Base-by-base conservation (phyloP, 306 rosid genomes). In the Heteromeles arbutifolia region DNA sequence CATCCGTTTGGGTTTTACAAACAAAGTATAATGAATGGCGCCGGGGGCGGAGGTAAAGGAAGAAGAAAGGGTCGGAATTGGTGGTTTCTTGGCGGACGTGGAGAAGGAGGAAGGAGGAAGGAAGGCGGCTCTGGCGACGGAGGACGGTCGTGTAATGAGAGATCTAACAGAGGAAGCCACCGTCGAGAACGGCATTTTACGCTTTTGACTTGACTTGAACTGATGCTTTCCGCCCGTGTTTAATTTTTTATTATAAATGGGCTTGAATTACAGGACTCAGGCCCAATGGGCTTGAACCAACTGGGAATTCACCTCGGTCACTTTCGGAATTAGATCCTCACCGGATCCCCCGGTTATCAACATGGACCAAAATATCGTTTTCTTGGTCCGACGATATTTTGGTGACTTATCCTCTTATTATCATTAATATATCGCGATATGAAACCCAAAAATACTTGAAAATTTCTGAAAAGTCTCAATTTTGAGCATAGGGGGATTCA, bases 1-100 rank as follows among this genome's bases (percentile, higher is more conserved):
- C 98, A 93, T 93, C 91, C 87, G 76, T 41, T 15, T 58, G 37
- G 72, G 37, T n/a, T 43, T 81, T 41, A 54, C 9, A 52, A 58
- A 31, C 43, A 34, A 59, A 26, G 31, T 24, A 28, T 15, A 17
- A 50, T 5, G 8, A 6, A 37, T 2, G 7, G 8, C 2, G 3
- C 21, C 9, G 54, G 21, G 1, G 21, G 8, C 19, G 54, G 54
- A 48, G 54, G 54, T 45, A 8, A 28, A 10, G 24, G 19, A 4
- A 73, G 17, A 18, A 26, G 12, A 43, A 32, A 34, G 28, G 28
- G 41, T 12, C 5, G 59, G 24, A 43, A 74, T 43, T 3, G 44
- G 77, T 25, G 8, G 32, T 61, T 61, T 68, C 69, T 61, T 74
- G 31, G 31, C 62, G 65, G 31, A 32, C 65, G 73, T 18, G 43